These are phyloP conservation scores for Eucalyptus pauciflora DNA, from an alignment of 345 rosid genomes.

Conservation along the genomic window DNA sequence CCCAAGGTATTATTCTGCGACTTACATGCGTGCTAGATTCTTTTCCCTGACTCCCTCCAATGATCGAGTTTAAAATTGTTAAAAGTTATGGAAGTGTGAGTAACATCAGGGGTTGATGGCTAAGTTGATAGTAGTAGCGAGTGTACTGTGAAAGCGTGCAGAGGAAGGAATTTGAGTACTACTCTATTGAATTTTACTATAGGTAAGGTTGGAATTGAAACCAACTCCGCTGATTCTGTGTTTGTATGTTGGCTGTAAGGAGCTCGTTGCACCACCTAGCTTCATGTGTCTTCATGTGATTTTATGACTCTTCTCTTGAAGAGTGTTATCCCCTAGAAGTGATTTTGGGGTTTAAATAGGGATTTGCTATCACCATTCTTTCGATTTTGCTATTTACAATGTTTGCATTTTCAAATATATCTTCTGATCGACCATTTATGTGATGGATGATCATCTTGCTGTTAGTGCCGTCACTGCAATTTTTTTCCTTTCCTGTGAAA, in stretches of 20 bases:
- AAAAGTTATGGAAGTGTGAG: not conserved
- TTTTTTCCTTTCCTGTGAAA: not conserved
- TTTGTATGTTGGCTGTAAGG: not conserved
- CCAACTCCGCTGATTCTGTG: not conserved
- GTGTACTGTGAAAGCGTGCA: not conserved
- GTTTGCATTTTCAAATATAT: not conserved
- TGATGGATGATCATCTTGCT: not conserved
- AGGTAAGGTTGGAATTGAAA: not conserved
- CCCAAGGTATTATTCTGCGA: conserved; percentile 41
- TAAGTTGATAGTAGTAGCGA: not conserved
- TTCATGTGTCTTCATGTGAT: not conserved
- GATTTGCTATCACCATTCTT: not conserved
- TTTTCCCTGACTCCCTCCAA: not conserved
- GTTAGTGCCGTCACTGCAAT: not conserved
- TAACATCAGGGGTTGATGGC: not conserved
- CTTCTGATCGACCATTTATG: not conserved
- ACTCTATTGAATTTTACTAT: not conserved
- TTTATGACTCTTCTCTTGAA: not conserved
- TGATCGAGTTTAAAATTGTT: not conserved
- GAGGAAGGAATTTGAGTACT: not conserved
- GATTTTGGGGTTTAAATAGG: not conserved
- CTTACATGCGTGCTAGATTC: not conserved
- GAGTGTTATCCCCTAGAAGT: not conserved
- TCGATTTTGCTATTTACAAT: not conserved
- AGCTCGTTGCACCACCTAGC: not conserved